Conservation (phyloP, 2,329 filamentous ascomycete genomes). For the Aspergillus transmontanensis region DNA sequence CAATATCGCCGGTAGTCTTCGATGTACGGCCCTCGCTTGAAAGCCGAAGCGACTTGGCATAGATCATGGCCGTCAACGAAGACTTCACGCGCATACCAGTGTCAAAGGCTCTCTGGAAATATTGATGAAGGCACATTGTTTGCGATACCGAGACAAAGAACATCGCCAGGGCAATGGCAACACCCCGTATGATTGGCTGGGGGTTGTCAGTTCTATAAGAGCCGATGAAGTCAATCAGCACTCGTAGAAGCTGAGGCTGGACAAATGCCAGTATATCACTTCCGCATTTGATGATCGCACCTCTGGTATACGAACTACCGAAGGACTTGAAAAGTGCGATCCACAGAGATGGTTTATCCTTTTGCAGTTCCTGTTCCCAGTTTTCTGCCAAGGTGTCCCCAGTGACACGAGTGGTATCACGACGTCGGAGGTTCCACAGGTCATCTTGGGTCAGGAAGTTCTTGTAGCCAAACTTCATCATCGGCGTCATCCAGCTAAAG, state of each 20-base stretch:
- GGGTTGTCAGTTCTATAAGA: slow-evolving; percentile 69
- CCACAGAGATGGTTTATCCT: slow-evolving; percentile 82
- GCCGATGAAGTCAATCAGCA: slow-evolving; percentile 79
- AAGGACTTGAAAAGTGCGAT: slow-evolving; percentile 81
- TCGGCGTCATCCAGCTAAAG: slow-evolving; percentile 97
- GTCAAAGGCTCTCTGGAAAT: slow-evolving; percentile 93
- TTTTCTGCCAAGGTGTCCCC: slow-evolving; percentile 69
- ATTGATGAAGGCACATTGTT: slow-evolving; percentile 91
- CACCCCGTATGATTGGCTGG: slow-evolving; percentile 80
- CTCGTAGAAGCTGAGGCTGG: slow-evolving; percentile 85
- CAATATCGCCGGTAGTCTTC: slow-evolving; percentile 95
- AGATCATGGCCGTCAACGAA: slow-evolving; percentile 85
- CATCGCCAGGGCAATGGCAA: slow-evolving; percentile 88
- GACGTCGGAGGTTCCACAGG: slow-evolving; percentile 84
- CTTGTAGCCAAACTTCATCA: slow-evolving; percentile 95
- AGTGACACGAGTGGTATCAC: slow-evolving; percentile 77
- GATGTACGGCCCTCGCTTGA: slow-evolving; percentile 88
- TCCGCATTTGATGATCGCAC: slow-evolving; percentile 81
- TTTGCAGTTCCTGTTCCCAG: slow-evolving; percentile 75
- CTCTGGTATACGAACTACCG: slow-evolving; percentile 78
- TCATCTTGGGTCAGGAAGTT: slow-evolving; percentile 92
- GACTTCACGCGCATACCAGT: slow-evolving; percentile 97
- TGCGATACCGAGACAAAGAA: slow-evolving; percentile 84
- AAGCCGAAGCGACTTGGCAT: slow-evolving; percentile 83
- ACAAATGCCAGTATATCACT: slow-evolving; percentile 86